Base-by-base conservation (phyloP, 2,329 filamentous ascomycete genomes). In the Hypoxylon sp. region DNA sequence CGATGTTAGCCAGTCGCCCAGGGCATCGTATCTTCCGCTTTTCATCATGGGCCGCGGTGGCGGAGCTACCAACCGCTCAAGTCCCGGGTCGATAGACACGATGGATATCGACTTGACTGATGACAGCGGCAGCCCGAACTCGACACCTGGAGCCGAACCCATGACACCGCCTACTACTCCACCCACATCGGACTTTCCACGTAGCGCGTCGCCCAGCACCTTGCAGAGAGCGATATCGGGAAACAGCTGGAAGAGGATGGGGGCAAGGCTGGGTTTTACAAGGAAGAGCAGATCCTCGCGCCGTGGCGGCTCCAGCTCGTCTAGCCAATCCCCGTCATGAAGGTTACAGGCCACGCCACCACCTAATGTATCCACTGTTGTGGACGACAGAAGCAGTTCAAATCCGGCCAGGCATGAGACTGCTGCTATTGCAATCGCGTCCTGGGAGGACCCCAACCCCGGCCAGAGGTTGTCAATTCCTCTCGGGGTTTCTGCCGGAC, bases 131-230 rank as follows among this genome's bases (percentile, higher is more conserved):
- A 83, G 82, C 60, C 81, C 82, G n/a, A 80, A 80, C 55, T 87
- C 86, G 48, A 78, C 84, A 27, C 73, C 80, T 45, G 71, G 75
- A 21, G 77, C 79, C 58, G 88, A 88, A 69, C 88, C 82, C 2
- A 87, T 91, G 79, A 92, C 90, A 3, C 90, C 90, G 0, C 89
- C 89, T 1, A 90, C 84, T 2, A 90, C 87, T 2, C 88, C 90
- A 27, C 88, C 89, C 0, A 84, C 82, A 1, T 81, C 83, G 0
- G 83, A 87, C 60, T 85, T 80, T 75, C 72, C 75, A 3, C 82
- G 83, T 62, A 75, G 75, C 60, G 73, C 79, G 1, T 83, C 83
- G 4, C 81, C 82, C 0, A 80, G 78, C n/a, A 77, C 79, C 11
- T 73, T 85, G 18, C 81, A 84, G 45, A 78, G 81, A 53, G 82